Conservation (phyloP, 2,329 filamentous ascomycete genomes). For the Lachnellula hyalina region DNA sequence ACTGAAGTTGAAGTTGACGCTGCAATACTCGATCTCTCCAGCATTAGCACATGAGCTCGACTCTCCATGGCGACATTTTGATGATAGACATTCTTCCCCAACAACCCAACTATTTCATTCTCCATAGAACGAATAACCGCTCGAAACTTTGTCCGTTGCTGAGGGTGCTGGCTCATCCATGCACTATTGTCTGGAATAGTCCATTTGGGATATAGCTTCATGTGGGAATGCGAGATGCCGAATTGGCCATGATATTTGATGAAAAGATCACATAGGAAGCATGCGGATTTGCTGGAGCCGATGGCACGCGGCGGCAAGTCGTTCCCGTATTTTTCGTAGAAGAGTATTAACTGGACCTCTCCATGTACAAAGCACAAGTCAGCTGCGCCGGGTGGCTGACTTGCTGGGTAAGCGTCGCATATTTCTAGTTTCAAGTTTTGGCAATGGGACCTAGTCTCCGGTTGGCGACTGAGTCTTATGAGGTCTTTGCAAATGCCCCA, state of each 20-base stretch:
- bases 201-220: constrained; percentile 8
- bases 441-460: background rate
- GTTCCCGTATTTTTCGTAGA: constrained; percentile 5
- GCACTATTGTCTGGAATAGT: constrained; percentile 2
- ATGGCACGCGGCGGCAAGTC: constrained; percentile 4
- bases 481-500: constrained; percentile 10
- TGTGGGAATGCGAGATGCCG: constrained; percentile 12
- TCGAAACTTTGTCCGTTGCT: background rate
- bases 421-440: constrained; percentile 1
- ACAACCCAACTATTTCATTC: background rate
- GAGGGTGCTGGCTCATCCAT: background rate
- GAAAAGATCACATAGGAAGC: constrained; percentile 16
- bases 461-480: constrained; percentile 3
- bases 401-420: background rate
- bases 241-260: constrained; percentile 11
- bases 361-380: constrained; percentile 37
- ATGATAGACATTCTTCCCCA: background rate
- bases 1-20: constrained; percentile 1
- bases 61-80: background rate
- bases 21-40: background rate
- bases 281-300: constrained; percentile 17
- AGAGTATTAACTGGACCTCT: constrained; percentile 40
- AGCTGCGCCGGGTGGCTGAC: background rate
- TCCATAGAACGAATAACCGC: background rate
- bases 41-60: background rate